These are phyloP conservation scores for Syzygium aromaticum DNA, from an alignment of 345 rosid genomes.

Conservation along the genomic window DNA sequence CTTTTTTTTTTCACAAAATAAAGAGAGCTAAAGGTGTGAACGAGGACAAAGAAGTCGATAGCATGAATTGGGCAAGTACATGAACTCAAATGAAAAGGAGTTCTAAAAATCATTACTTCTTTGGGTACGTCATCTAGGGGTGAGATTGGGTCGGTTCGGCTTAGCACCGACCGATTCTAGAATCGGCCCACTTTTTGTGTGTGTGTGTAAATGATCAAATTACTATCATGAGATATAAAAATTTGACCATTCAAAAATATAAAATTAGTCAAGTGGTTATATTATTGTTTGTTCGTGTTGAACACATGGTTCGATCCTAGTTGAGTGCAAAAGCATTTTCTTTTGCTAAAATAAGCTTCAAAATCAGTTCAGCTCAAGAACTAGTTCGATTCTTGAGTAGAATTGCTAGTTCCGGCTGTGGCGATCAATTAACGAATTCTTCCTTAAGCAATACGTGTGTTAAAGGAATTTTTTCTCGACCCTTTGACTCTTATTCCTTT, in stretches of 20 bases:
- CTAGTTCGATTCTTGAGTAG: not conserved
- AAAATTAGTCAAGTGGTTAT: not conserved
- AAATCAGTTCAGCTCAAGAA: not conserved
- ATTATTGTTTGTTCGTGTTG: accelerated
- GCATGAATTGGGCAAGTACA: no score
- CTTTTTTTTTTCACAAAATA: no score
- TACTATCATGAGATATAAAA: not conserved
- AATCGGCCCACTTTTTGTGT: not conserved
- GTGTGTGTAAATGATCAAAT: not conserved
- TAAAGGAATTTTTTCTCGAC: not conserved
- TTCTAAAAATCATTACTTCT: no score
- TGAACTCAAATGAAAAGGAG: no score
- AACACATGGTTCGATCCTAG: not conserved
- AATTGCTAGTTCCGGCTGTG: not conserved
- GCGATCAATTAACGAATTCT: no score
- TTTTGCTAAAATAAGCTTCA: not conserved
- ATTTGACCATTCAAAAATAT: not conserved
- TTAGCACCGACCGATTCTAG: no score
- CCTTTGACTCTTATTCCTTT: no score
- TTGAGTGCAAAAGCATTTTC: not conserved
- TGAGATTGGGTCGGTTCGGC: no score
- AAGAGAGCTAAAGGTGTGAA: no score
- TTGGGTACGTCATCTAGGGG: no score
- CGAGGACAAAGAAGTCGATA: no score
- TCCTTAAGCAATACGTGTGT: accelerated